A percentile compares a stretch with the other conserved stretches of the same genome.
Evolutionary conservation across 768 basidiomycete genomes (phyloP).

Genomic region (Galerina marginata): DNA sequence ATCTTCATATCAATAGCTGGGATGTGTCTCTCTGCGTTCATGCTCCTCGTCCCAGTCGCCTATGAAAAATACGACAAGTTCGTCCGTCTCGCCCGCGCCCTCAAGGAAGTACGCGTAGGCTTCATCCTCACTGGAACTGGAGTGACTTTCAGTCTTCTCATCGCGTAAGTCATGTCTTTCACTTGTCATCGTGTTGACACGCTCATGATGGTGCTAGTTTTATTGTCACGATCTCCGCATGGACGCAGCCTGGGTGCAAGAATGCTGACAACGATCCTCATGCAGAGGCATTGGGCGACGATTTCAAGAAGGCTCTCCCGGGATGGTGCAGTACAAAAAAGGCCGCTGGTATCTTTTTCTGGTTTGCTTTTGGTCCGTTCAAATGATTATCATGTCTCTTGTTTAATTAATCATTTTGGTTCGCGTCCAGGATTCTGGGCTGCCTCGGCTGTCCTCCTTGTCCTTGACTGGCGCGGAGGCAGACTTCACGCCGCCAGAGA

Average conservation of each 20-base stretch:
- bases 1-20: conserved; percentile 78
- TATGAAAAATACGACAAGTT: conserved; percentile 89
- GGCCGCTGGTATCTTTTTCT: conserved; percentile 88
- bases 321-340: conserved; percentile 95
- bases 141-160: conserved; percentile 66
- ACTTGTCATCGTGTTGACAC: conserved; percentile 8
- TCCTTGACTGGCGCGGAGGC: conserved; percentile 81
- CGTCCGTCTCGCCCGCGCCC: conserved; percentile 73
- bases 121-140: conserved; percentile 85
- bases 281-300: conserved; percentile 61
- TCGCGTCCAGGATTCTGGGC: conserved; percentile 69
- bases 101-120: conserved; percentile 81
- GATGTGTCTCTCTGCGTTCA: conserved; percentile 74
- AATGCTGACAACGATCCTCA: conserved; percentile 82
- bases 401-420: not conserved
- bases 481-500: conserved; percentile 67
- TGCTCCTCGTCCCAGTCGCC: conserved; percentile 78
- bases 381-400: not conserved
- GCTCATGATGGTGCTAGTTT: conserved; percentile 49
- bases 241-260: conserved; percentile 91
- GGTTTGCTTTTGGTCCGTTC: conserved; percentile 76
- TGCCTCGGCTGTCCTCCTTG: conserved; percentile 65
- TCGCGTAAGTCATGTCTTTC: conserved; percentile 61
- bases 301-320: conserved; percentile 68
- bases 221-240: conserved; percentile 80